Base-by-base conservation (phyloP, 2,329 filamentous ascomycete genomes). In the Claviceps fusiformis region DNA sequence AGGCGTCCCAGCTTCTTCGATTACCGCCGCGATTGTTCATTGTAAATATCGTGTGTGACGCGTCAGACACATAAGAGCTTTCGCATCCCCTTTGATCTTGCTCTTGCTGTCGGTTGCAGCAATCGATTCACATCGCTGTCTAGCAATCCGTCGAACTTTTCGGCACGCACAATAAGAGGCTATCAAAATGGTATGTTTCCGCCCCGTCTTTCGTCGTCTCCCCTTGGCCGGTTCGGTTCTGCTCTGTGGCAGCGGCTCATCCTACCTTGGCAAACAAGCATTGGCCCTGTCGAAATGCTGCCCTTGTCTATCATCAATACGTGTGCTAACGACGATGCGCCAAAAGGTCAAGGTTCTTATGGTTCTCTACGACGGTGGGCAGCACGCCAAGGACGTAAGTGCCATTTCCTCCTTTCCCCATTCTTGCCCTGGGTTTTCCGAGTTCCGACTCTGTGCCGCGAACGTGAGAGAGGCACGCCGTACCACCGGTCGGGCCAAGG, bases 271-370 rank as follows among this genome's bases (percentile, higher is more conserved):
- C 5, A 15, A 29, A 46, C 11, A 29, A 27, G 44, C 24, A 29
- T 17, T 46, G 59, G 48, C 55, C 62, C 52, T 48, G 29, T 48
- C 17, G 46, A 46, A 54, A 47, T 55, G 75, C 61, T 68, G 77
- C 49, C 54, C 24, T 62, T 74, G 73, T 65, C 68, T 62, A 69
- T 58, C 56, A 72, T 55, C 58, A 49, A 51, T 57, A 64, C 81
- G 81, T 75, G 80, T 72, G 73, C 75, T 79, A 67, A 78, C 76
- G 64, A 71, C 71, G 59, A 60, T 62, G 57, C 63, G 63, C 62
- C 63, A 66, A 67, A 64, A 96, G 90, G 91, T 91, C 77, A 96
- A 96, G 79, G 88, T 96, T 75, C 85, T 96, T 70, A 79, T 91
- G 69, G 88, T 95, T 65, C 82, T 95, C 64, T 96, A 96, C 79